These are phyloP conservation scores for Mucuna pruriens DNA, from an alignment of 306 rosid genomes.

Conservation along the genomic window DNA sequence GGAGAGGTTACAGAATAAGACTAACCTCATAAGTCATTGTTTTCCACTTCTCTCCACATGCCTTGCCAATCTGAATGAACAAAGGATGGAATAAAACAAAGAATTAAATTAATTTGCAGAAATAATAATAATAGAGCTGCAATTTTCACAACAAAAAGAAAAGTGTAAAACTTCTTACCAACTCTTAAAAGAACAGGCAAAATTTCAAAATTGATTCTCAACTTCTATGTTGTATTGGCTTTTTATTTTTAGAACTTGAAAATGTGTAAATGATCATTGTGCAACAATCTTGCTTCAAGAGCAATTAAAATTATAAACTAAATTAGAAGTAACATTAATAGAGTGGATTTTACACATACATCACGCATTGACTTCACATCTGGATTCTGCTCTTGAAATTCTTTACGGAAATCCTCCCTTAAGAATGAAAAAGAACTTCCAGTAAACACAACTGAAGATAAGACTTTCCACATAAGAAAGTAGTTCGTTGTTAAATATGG, in stretches of 20 bases:
- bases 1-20: constrained; percentile 32
- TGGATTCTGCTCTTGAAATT: constrained; percentile 83
- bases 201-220: background rate
- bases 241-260: constrained; percentile 9
- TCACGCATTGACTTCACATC: constrained; percentile 86
- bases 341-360: constrained; percentile 51
- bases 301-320: constrained; percentile 32
- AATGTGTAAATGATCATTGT: constrained; percentile 14
- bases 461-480: constrained; percentile 26
- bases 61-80: constrained; percentile 89
- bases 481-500: constrained; percentile 27
- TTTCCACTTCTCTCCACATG: constrained; percentile 98
- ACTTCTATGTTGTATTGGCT: background rate
- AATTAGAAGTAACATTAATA: constrained; percentile 1
- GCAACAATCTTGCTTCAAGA: constrained; percentile 25
- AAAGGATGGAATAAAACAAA: constrained; percentile 16
- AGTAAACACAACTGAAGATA: constrained; percentile 35
- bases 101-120: constrained; percentile 13
- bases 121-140: background rate
- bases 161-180: constrained; percentile 22
- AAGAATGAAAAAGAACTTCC: constrained; percentile 42
- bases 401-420: constrained; percentile 96
- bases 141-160: background rate
- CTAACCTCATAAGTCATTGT: constrained; percentile 90
- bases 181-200: background rate